A percentile compares a stretch with the other conserved stretches of the same genome.
Evolutionary conservation across 345 rosid genomes (phyloP).

Genomic region (Anacardium occidentale): DNA sequence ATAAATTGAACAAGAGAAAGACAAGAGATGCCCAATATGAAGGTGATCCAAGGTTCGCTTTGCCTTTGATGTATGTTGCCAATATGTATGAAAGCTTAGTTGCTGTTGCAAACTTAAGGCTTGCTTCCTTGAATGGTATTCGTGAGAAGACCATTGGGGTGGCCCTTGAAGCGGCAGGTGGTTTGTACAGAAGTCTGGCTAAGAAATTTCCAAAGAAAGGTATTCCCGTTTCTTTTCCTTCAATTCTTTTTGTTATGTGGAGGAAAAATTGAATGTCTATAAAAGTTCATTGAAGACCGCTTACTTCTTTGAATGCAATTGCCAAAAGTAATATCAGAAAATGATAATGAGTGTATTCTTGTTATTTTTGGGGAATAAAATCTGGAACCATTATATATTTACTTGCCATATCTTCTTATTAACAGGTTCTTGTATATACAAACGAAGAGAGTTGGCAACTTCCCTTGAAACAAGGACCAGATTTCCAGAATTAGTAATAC

Average conservation of each 20-base stretch:
- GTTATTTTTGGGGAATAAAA: neutral
- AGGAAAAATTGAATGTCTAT: neutral
- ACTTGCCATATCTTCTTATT: slow-evolving; percentile 2
- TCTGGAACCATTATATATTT: neutral
- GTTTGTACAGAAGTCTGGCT: slow-evolving; percentile 77
- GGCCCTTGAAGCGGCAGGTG: slow-evolving; percentile 96
- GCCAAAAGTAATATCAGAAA: neutral
- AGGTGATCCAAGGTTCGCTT: slow-evolving; percentile 70
- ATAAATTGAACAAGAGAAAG: slow-evolving; percentile 69
- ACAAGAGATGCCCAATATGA: slow-evolving; percentile 63
- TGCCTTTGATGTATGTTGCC: slow-evolving; percentile 93
- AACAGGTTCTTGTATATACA: slow-evolving; percentile 67
- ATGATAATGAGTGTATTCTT: neutral
- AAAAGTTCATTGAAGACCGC: neutral
- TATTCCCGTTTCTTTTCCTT: slow-evolving; percentile 12
- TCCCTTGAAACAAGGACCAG: slow-evolving; percentile 86
- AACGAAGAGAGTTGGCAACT: slow-evolving; percentile 94
- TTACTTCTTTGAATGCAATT: neutral
- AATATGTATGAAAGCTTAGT: slow-evolving; percentile 83
- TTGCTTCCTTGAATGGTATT: slow-evolving; percentile 69
- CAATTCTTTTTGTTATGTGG: neutral
- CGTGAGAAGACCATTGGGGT: slow-evolving; percentile 85
- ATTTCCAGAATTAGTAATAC: slow-evolving; percentile 94
- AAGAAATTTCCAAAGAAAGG: slow-evolving; percentile 94
- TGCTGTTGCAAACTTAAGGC: slow-evolving; percentile 67